phyloP scores from a whole-genome alignment of 1,284 basidiomycete species.

The Ustilago bromivora region DNA sequence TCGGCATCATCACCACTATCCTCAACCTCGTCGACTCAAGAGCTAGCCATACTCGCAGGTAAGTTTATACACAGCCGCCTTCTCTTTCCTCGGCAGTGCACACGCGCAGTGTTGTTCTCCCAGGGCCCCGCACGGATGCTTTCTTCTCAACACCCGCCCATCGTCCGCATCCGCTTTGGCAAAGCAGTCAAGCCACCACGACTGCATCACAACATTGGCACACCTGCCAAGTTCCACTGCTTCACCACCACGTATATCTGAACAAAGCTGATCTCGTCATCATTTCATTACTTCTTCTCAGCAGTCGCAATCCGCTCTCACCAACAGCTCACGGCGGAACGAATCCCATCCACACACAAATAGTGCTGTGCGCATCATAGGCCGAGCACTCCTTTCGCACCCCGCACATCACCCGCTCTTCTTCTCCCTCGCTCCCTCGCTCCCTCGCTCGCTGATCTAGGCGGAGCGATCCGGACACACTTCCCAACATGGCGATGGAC shows the following conservation, averaged over 20 bases:
- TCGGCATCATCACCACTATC: conserved; percentile 1
- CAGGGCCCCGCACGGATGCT: neutral
- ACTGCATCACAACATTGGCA: neutral
- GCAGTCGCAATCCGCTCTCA: conserved; percentile 16
- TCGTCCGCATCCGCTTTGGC: conserved; percentile 6
- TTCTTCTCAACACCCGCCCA: neutral
- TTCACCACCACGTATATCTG: neutral
- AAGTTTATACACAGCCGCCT: neutral
- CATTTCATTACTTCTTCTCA: neutral
- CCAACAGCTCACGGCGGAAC: conserved; percentile 31
- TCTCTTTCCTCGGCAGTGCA: neutral
- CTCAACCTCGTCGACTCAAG: neutral
- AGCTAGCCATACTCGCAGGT: neutral
- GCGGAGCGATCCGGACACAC: conserved; percentile 1
- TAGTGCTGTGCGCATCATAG: neutral
- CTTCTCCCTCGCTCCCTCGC: neutral
- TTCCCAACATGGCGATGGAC: conserved; percentile 61
- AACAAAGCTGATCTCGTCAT: conserved; percentile 2
- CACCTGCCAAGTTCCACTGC: neutral
- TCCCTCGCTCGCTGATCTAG: conserved; percentile 6
- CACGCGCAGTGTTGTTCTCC: neutral
- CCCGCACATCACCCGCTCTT: neutral
- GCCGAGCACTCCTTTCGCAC: neutral
- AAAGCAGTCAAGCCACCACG: neutral
- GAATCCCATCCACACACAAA: neutral